Base-by-base conservation (phyloP, 306 rosid species). In the Pterocarpus santalinus region DNA sequence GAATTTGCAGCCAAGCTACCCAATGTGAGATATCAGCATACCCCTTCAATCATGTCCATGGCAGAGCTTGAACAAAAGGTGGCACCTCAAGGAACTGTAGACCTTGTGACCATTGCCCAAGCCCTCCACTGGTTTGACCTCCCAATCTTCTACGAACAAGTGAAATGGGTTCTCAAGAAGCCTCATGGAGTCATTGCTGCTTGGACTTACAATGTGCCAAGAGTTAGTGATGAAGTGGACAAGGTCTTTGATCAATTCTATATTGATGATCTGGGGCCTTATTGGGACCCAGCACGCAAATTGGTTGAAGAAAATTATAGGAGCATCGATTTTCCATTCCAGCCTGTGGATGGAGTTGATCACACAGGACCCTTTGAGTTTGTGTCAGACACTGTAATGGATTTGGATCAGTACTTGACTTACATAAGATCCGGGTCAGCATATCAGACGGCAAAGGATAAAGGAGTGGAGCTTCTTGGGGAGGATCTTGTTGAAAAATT, bases 121-220 rank as follows among this genome's bases (percentile, higher is more conserved):
- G 90, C 91, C 49, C 85, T 92, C 15, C 98, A 95, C 22, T 95
- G 98, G 97, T 82, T 95, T 22, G 87, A 91, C 72, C 88, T 72
- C 32, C 83, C 88, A 35, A 83, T 65, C 35, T 95, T 95, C 87
- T 92, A 92, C 72, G 7, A 72, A 64, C 94, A 89, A 67, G 86
- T 90, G 28, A 85, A 85, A 7, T 77, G 84, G 82, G 87, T 86
- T 1, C 92, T 92, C 17, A 92, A 91, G 73, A 92, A 91, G 39
- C 97, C 97, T 12, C 44, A 89, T 4, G 98, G 97, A 1, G 80
- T 92, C 38, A 79, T 95, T 11, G 98, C 95, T 6, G 94, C 90
- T 1, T 90, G 94, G 97, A 90, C 92, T 82, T 92, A 91, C 89
- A 72, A 78, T 7, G 32, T 85, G 72, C 95, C 97, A 3, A 65